Evolutionary conservation across 805 yeast species (phyloP).

Genomic region (Torulaspora gathmanii): DNA sequence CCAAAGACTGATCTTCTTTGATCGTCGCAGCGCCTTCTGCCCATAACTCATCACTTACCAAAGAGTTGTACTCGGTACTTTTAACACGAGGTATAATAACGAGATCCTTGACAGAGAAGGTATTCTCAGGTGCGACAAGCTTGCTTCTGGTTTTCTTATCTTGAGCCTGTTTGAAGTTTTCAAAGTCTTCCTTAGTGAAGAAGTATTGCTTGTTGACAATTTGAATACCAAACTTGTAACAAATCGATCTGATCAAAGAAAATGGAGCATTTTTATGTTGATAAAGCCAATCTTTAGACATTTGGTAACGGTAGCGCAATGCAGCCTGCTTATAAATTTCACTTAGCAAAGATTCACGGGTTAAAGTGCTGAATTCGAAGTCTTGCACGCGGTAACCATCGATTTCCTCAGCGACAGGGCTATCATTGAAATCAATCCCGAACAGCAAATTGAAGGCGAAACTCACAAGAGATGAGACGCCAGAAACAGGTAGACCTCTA

Average conservation of each 20-base stretch:
- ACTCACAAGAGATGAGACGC: constrained; percentile 57
- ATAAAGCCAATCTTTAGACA: constrained; percentile 48
- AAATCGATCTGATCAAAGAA: constrained; percentile 59
- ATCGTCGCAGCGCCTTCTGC: constrained; percentile 51
- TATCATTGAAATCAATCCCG: constrained; percentile 45
- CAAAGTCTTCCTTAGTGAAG: constrained; percentile 41
- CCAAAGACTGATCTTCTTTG: constrained; percentile 46
- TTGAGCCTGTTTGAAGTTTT: constrained; percentile 27
- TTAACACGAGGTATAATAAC: constrained; percentile 73
- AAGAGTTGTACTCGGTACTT: constrained; percentile 60
- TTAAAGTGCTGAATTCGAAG: constrained; percentile 42
- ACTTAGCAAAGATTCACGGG: constrained; percentile 43
- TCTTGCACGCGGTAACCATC: constrained; percentile 43
- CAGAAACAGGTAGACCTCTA: constrained; percentile 44
- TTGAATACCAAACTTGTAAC: constrained; percentile 81
- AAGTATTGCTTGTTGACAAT: constrained; percentile 49
- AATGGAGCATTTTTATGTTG: constrained; percentile 39
- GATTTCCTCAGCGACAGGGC: constrained; percentile 42
- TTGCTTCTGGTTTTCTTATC: constrained; percentile 39
- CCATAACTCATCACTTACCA: constrained; percentile 70
- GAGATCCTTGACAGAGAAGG: constrained; percentile 59
- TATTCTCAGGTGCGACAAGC: constrained; percentile 35
- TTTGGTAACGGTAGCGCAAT: constrained; percentile 57
- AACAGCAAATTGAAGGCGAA: constrained; percentile 70
- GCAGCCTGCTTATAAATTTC: constrained; percentile 50